Evolutionary conservation across 768 basidiomycete genomes (phyloP), one percentile per base, ranked within the genome.

Genomic region (Rhodotorula paludigena): DNA sequence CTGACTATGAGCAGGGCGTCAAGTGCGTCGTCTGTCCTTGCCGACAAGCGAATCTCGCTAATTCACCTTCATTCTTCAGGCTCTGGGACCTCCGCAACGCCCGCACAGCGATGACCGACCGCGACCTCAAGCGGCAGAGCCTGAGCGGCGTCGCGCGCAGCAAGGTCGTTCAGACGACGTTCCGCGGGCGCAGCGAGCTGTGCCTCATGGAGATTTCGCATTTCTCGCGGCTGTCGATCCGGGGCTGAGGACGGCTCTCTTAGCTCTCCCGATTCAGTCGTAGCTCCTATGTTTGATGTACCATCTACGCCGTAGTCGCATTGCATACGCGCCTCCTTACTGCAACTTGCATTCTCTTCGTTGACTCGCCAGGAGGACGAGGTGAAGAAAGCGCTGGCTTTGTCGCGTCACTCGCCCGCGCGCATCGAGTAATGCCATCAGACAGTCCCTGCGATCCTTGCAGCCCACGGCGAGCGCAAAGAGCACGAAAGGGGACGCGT

Each of bases 21-120:
- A 69, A 69, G 61, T 62, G 44, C 14, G 61, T 55, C 28, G 2
- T 11, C 6, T 12, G 7, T 41, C 28, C 7, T 30, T 20, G 5
- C 32, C 20, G 11, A 20, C 36, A 14, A 15, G 25, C 47, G 9
- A 3, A 15, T 4, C 33, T 12, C 30, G 41, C 56, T 12, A 14
- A 39, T 10, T 30, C 32, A 23, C 33, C 15, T 25, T 10, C 30
- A 1, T 11, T 9, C 59, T 5, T 1, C 53, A 62, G 61, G 44
- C 47, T 69, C 23, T 69, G 68, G 68, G 68, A 69, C 55, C 63
- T 69, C 20, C 63, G 68, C 48, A 60, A 62, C 23, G 25, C 65
- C 35, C 59, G 52, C 48, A 6, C 41, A 18, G n/a, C 51, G 15
- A 7, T 11, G 0, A 5, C 30, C 51, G 5, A 20, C 28, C 48